Percentiles rank a stretch among this genome's conserved stretches.
Conservation (phyloP, 2,329 filamentous ascomycete genomes). For the Cladophialophora carrionii region DNA sequence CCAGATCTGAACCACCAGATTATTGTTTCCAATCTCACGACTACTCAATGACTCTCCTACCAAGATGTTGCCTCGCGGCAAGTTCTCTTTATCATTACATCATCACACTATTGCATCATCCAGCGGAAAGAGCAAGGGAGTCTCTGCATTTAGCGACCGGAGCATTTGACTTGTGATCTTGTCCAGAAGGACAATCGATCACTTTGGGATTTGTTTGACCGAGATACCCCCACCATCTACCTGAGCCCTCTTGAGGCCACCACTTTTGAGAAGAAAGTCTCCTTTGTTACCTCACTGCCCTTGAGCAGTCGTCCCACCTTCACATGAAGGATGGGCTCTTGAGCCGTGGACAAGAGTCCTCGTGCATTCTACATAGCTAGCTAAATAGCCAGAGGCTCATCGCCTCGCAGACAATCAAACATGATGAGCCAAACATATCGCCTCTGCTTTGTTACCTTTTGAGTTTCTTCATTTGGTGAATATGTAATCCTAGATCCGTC, state of each 20-base stretch:
- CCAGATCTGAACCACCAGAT: constrained; percentile 22
- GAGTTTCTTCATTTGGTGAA: neutral
- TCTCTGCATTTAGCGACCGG: constrained; percentile 18
- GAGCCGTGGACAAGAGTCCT: constrained; percentile 26
- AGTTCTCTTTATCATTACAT: constrained; percentile 13
- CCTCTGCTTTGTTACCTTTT: neutral
- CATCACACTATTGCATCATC: constrained; percentile 13
- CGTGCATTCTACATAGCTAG: constrained; percentile 22
- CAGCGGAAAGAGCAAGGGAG: constrained; percentile 4
- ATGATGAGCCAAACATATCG: constrained; percentile 2
- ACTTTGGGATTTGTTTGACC: constrained; percentile 14
- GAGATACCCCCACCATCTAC: constrained; percentile 19
- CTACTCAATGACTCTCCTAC: constrained; percentile 28
- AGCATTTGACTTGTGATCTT: constrained; percentile 5
- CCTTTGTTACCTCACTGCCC: constrained; percentile 15
- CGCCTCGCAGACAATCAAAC: constrained; percentile 8
- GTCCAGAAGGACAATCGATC: neutral
- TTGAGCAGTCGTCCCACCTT: constrained; percentile 20
- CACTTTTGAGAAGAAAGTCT: neutral
- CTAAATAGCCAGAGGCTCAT: constrained; percentile 13
- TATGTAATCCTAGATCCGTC: neutral
- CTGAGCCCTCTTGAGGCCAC: neutral
- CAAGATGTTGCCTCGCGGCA: constrained; percentile 34
- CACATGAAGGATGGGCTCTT: constrained; percentile 17
- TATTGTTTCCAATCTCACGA: constrained; percentile 16